Percentiles rank a stretch among this genome's conserved stretches.
phyloP scores from a whole-genome alignment of 2,329 filamentous ascomycete genomes.

The Domatiomyces globalis region DNA sequence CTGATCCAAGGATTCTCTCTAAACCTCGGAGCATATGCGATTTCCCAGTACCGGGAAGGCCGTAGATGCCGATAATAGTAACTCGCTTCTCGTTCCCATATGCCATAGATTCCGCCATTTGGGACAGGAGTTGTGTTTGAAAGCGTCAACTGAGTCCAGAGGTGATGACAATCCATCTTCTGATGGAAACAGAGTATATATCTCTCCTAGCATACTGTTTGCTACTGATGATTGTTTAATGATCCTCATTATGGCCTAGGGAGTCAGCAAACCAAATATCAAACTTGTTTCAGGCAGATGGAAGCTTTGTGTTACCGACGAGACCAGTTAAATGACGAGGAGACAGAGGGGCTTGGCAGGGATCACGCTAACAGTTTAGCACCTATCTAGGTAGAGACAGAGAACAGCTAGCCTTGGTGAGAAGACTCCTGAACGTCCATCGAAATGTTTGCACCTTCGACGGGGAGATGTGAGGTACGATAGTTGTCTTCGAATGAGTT shows the following conservation, averaged over 20 bases:
- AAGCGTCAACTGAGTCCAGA: neutral
- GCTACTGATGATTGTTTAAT: neutral
- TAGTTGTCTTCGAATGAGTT: too few relatives aligned
- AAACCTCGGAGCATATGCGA: conserved; percentile 32
- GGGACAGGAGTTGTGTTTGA: neutral
- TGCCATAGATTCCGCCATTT: neutral
- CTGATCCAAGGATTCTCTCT: conserved; percentile 21
- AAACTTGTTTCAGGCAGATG: neutral
- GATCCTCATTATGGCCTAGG: neutral
- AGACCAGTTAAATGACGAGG: neutral
- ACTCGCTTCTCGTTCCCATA: neutral
- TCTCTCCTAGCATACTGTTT: neutral
- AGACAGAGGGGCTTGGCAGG: neutral
- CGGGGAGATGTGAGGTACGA: too few relatives aligned
- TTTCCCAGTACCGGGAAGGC: conserved; percentile 42
- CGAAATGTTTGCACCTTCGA: too few relatives aligned
- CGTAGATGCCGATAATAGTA: conserved; percentile 40
- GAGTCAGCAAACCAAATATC: neutral
- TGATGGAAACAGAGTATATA: neutral
- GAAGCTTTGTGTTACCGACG: neutral
- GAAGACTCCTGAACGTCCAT: too few relatives aligned
- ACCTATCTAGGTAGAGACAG: too few relatives aligned
- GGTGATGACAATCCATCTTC: neutral
- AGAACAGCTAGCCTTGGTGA: too few relatives aligned
- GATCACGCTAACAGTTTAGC: too few relatives aligned